Evolutionary conservation across 257 asterid species (phyloP).

Genomic region (Forsythia suspensa): DNA sequence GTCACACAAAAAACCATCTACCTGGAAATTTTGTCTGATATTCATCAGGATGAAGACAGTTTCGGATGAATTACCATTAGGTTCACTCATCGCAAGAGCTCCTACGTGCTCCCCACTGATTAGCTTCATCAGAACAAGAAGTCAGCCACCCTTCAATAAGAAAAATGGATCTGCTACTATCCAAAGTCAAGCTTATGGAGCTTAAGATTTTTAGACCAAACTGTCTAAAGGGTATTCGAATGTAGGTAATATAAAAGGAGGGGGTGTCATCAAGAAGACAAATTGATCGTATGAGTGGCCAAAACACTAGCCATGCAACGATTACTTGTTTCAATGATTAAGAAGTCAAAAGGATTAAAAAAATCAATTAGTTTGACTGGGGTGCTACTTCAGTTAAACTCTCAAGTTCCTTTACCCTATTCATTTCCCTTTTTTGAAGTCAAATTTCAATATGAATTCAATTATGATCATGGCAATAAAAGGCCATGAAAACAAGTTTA

Average conservation of each 20-base stretch:
- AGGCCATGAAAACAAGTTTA: not conserved
- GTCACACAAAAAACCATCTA: slow-evolving; percentile 2
- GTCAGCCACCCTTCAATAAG: slow-evolving; percentile 17
- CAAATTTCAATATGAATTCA: not conserved
- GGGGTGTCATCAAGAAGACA: not conserved
- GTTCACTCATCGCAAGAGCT: slow-evolving; percentile 99
- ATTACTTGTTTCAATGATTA: not conserved
- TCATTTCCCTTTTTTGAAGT: slow-evolving; percentile 6
- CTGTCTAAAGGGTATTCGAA: not conserved
- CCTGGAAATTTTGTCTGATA: slow-evolving; percentile 13
- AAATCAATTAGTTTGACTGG: not conserved
- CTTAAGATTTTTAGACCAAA: not conserved
- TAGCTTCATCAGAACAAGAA: slow-evolving; percentile 58
- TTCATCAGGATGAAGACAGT: slow-evolving; percentile 8
- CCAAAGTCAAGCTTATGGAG: not conserved
- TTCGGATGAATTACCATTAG: slow-evolving; percentile 65
- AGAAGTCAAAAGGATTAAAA: not conserved
- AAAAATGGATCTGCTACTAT: not conserved
- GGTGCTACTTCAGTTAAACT: not conserved
- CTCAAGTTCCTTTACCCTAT: not conserved
- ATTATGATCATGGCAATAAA: slow-evolving; percentile 9
- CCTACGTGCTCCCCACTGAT: slow-evolving; percentile 95
- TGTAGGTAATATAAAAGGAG: too few species aligned
- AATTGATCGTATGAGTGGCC: not conserved
- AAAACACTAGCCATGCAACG: not conserved